A percentile compares a stretch with the other conserved stretches of the same genome.
Conservation (phyloP, 1,139 yeast genomes). For the Suhomyces bribrorum region DNA sequence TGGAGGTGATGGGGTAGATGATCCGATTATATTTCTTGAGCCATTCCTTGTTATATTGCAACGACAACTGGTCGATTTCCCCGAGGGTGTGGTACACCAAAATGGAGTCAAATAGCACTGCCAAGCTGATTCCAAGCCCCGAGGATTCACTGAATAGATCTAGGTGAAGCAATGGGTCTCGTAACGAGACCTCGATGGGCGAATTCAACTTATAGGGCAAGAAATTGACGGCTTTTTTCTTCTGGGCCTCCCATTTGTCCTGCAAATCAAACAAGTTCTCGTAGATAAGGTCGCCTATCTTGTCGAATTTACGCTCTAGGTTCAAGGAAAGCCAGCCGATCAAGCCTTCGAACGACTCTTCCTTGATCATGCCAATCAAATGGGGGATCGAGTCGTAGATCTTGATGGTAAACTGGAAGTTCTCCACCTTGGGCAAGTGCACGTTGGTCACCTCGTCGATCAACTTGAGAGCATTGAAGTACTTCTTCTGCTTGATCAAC, state of each 20-base stretch:
- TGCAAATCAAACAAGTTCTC: constrained; percentile 58
- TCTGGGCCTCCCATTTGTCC: constrained; percentile 51
- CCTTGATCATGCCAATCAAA: constrained; percentile 71
- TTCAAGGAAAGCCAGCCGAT: constrained; percentile 69
- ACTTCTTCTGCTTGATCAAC: constrained; percentile 69
- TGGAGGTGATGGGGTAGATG: constrained; percentile 61
- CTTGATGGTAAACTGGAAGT: constrained; percentile 73
- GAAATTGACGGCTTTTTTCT: constrained; percentile 40
- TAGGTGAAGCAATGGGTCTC: constrained; percentile 53
- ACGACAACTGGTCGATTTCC: constrained; percentile 58
- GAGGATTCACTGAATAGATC: constrained; percentile 48
- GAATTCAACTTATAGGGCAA: constrained; percentile 74
- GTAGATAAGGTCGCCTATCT: constrained; percentile 62
- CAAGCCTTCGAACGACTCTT: constrained; percentile 74
- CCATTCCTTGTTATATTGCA: constrained; percentile 71
- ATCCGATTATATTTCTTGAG: constrained; percentile 69
- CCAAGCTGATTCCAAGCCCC: constrained; percentile 52
- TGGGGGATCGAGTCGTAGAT: constrained; percentile 77
- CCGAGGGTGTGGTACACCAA: constrained; percentile 78
- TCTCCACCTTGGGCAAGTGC: constrained; percentile 69
- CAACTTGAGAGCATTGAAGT: constrained; percentile 84
- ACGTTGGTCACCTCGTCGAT: constrained; percentile 70
- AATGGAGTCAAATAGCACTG: constrained; percentile 78
- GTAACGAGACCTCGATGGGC: constrained; percentile 74
- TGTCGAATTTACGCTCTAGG: constrained; percentile 59